Evolutionary conservation across 257 asterid genomes (phyloP).

Genomic region (Solanum sitiens): DNA sequence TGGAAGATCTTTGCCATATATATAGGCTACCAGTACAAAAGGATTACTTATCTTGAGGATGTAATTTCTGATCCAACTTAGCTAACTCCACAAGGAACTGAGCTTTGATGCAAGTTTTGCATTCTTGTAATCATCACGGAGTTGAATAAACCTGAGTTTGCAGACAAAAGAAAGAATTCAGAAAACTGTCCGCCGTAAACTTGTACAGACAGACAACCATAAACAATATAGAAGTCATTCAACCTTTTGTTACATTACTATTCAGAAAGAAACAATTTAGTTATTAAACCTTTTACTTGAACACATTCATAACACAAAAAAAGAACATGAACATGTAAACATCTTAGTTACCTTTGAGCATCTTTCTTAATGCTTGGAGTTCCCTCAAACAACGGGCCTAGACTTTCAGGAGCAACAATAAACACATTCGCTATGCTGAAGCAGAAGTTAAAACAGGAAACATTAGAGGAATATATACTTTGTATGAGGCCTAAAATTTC

Average conservation of each 20-base stretch:
- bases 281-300: not conserved
- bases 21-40: not conserved
- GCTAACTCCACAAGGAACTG: slow-evolving; percentile 5
- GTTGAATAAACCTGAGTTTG: slow-evolving; percentile 9
- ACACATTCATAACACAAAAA: not conserved
- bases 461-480: not conserved
- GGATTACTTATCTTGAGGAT: not conserved
- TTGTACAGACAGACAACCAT: not conserved
- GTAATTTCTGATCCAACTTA: not conserved
- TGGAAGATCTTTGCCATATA: not conserved
- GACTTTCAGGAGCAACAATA: slow-evolving; percentile 95
- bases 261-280: not conserved
- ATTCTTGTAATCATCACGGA: slow-evolving; percentile 12
- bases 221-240: not conserved
- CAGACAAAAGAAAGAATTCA: not conserved
- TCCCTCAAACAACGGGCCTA: slow-evolving; percentile 82
- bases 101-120: slow-evolving; percentile 10
- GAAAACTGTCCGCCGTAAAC: not conserved
- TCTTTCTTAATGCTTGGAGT: slow-evolving; percentile 96
- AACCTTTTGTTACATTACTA: not conserved
- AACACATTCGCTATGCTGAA: slow-evolving; percentile 51
- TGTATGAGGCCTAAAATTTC: not conserved
- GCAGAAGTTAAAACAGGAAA: slow-evolving; percentile 3
- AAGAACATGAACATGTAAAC: not conserved
- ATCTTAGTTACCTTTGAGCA: slow-evolving; percentile 67